Base-by-base conservation (phyloP, 345 rosid species). In the Orychophragmus violaceus region DNA sequence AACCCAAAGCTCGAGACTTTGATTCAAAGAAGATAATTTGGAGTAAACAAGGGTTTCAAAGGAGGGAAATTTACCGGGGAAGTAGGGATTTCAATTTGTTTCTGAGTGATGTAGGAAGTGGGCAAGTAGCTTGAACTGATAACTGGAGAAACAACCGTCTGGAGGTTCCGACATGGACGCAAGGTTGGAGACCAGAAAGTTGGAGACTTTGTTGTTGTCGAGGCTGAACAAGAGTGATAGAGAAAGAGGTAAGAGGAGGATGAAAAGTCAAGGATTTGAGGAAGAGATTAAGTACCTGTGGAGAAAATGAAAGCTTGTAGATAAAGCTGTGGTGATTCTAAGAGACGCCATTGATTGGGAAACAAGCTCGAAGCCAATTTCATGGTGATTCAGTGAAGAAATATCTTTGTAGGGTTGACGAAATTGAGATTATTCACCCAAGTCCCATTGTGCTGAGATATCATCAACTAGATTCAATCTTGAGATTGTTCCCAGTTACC, bases 41-140 rank as follows among this genome's bases (percentile, higher is more conserved):
- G 6, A 48, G 53, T 48, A 44, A 16, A 41, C 19, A 41, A n/a
- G 22, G 33, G 32, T 0, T 41, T 6, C 19, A 64, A 52, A 42
- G 45, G 57, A 22, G 44, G 14, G 3, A 53, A 32, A 11, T 25
- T 14, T 70, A 70, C 79, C 25, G 62, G 23, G 35, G 75, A 56
- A 41, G 63, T 32, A 27, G 71, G 66, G 55, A 24, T n/a, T 32
- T 69, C 77, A 72, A 71, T 72, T 55, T 66, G 56, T 46, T 74
- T 53, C 70, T 27, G 73, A 52, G 77, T 75, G 67, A 55, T 70
- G 52, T 64, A 77, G 36, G 85, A 51, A 67, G 72, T 68, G 59
- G 91, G 85, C 7, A 80, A n/a, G 29, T 87, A 87, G 78, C 91
- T 89, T 66, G 85, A 78, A 52, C 72, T 73, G 22, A 81, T 72